Conservation (phyloP, 352 stramenopile species). For the Phytophthora foliorum region DNA sequence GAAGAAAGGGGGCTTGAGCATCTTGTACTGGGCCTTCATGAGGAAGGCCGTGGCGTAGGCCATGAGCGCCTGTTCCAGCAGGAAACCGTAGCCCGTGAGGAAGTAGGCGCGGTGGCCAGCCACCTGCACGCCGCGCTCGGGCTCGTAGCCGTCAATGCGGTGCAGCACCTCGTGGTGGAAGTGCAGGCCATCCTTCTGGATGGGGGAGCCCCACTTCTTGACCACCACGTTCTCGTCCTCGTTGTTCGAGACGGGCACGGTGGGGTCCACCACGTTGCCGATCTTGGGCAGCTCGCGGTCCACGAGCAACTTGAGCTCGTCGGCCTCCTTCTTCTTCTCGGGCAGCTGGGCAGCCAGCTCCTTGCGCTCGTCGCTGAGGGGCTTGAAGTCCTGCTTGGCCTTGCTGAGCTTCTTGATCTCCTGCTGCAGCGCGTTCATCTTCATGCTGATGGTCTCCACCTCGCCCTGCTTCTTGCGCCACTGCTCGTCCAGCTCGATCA, state of each 20-base stretch:
- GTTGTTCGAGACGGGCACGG: constrained; percentile 96
- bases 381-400: constrained; percentile 89
- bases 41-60: constrained; percentile 99
- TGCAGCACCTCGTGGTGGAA: constrained; percentile 98
- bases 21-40: constrained; percentile 95
- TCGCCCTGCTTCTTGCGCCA: constrained; percentile 91
- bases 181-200: constrained; percentile 87
- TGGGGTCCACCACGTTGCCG: constrained; percentile 97
- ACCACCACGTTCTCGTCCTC: constrained; percentile 98
- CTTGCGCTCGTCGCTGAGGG: constrained; percentile 86
- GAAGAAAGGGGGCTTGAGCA: constrained; percentile 99
- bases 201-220: constrained; percentile 76
- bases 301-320: constrained; percentile 78
- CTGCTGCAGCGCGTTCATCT: constrained; percentile 87
- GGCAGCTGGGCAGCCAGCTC: constrained; percentile 70
- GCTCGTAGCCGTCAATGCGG: constrained; percentile 99
- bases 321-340: constrained; percentile 83
- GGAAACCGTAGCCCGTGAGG: constrained; percentile 97
- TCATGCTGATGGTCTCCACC: constrained; percentile 87
- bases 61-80: constrained; percentile 99
- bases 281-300: constrained; percentile 92
- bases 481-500: constrained; percentile 94
- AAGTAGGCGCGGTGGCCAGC: constrained; percentile 99
- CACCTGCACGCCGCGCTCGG: constrained; percentile 95
- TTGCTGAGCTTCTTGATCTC: constrained; percentile 92